Percentiles rank a stretch among this genome's conserved stretches.
These are phyloP conservation scores for Scutellaria barbata DNA, from an alignment of 257 asterid genomes.

Conservation along the genomic window DNA sequence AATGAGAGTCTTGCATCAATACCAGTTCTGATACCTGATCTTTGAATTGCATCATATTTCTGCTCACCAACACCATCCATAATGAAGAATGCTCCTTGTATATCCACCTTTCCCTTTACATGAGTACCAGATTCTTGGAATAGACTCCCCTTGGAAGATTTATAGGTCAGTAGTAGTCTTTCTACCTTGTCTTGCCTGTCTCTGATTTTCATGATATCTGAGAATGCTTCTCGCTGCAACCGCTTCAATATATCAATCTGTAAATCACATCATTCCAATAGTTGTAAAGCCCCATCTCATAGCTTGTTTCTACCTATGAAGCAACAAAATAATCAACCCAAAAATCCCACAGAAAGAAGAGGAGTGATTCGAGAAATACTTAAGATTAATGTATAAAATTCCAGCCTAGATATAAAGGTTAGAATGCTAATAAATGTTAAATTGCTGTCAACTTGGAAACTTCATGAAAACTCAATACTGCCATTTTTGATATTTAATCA, in stretches of 20 bases:
- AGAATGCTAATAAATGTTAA: not conserved
- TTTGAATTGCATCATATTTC: conserved; percentile 52
- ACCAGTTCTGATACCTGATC: conserved; percentile 73
- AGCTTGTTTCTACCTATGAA: conserved; percentile 58
- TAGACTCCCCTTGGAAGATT: conserved; percentile 70
- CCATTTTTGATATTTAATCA: too few species aligned
- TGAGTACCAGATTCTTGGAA: conserved; percentile 72
- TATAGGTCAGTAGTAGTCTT: conserved; percentile 54
- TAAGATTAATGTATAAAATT: not conserved
- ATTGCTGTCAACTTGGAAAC: not conserved
- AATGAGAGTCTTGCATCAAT: conserved; percentile 75
- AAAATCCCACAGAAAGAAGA: not conserved
- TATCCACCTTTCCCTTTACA: conserved; percentile 78
- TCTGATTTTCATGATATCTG: conserved; percentile 92
- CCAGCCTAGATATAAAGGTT: not conserved
- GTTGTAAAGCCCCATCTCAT: conserved; percentile 64
- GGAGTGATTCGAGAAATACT: not conserved
- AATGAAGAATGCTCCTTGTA: conserved; percentile 62
- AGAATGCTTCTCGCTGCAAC: conserved; percentile 88
- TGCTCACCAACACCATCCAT: conserved; percentile 58
- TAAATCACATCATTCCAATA: conserved; percentile 64
- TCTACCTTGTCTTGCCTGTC: conserved; percentile 97
- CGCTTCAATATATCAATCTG: conserved; percentile 97
- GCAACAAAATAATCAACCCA: conserved; percentile 43
- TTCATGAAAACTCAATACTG: not conserved